These are phyloP conservation scores for Takakia lepidozioides DNA, from an alignment of 225 moss, liverwort and hornwort genomes.

Conservation along the genomic window DNA sequence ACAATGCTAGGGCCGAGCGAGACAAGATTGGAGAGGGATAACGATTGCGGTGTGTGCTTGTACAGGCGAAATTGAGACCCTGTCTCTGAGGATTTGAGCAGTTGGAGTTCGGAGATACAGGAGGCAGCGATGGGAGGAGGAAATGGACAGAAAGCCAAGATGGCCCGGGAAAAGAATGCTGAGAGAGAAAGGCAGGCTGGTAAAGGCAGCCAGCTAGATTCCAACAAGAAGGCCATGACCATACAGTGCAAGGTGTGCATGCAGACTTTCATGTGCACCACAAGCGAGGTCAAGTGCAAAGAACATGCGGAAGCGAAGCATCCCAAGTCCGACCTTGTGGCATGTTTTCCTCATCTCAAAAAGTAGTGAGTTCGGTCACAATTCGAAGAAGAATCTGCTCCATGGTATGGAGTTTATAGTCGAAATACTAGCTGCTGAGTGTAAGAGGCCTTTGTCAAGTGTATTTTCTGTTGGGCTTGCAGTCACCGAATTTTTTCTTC, in stretches of 20 bases:
- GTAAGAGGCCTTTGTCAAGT: too few species aligned
- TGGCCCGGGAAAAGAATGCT: conserved; percentile 97
- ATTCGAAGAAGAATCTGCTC: too few species aligned
- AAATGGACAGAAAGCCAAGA: conserved; percentile 98
- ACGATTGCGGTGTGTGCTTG: too few species aligned
- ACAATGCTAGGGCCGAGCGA: too few species aligned
- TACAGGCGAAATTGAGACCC: too few species aligned
- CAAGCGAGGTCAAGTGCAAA: conserved; percentile 95
- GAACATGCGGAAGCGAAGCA: conserved; percentile 99
- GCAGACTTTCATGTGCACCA: conserved; percentile 99
- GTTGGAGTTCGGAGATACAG: conserved; percentile 8
- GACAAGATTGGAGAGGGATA: too few species aligned
- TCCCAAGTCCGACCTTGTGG: conserved; percentile 68
- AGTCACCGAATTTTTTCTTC: too few species aligned
- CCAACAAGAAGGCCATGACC: conserved; percentile 99
- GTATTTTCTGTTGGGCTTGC: too few species aligned
- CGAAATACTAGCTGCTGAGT: too few species aligned
- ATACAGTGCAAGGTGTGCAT: conserved; percentile 98
- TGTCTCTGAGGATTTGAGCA: too few species aligned
- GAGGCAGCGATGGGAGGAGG: conserved; percentile 81
- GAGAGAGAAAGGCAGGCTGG: conserved; percentile 60
- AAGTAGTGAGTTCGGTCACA: too few species aligned
- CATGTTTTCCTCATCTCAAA: conserved; percentile 86
- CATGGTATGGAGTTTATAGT: too few species aligned
- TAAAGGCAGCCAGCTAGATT: conserved; percentile 91